Base-by-base conservation (phyloP, 1,284 basidiomycete genomes). In the Rhodotorula sp. region DNA sequence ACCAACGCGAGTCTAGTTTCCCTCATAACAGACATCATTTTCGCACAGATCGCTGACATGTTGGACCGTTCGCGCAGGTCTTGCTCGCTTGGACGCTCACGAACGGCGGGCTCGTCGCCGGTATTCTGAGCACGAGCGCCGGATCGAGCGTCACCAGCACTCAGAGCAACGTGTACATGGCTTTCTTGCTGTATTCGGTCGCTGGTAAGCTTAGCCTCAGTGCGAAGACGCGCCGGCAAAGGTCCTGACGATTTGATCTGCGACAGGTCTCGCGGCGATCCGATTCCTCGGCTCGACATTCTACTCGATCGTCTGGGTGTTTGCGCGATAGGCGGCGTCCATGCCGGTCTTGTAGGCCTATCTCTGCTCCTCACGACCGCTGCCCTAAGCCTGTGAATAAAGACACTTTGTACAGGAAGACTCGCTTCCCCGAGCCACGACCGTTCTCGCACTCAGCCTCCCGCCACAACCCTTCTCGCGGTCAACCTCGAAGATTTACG, bases 71-170 rank as follows among this genome's bases (percentile, higher is more conserved):
- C 6, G 18, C 49, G n/a, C 54, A 56, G 54, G 54, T 93, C 3
- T 81, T 94, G 73, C 82, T 93, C 73, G 87, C 88, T 20, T 95
- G 92, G 92, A 90, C 90, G 1, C 82, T 96, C 79, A 88, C 88
- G 57, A 95, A 95, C 81, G 91, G 86, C 5, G 85, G 90, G 3
- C 83, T 94, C 4, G 91, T 87, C 8, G 90, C 90, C 39, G 86
- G 85, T 61, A 89, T 94, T 64, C 83, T 89, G 85, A 89, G 80
- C 4, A 81, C 79, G 7, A 68, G 65, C 6, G 68, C 65, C 1
- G 57, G 64, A 29, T 63, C 63, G 60, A 67, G 49, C 8, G 69
- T 72, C 77, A 77, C 78, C 64, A 79, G 68, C n/a, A 63, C 68
- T 43, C 51, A 64, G 20, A 63, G 90, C 10, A 87, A 86, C 75